Conservation (phyloP, 2,329 filamentous ascomycete genomes). For the Colletotrichum abscissum region DNA sequence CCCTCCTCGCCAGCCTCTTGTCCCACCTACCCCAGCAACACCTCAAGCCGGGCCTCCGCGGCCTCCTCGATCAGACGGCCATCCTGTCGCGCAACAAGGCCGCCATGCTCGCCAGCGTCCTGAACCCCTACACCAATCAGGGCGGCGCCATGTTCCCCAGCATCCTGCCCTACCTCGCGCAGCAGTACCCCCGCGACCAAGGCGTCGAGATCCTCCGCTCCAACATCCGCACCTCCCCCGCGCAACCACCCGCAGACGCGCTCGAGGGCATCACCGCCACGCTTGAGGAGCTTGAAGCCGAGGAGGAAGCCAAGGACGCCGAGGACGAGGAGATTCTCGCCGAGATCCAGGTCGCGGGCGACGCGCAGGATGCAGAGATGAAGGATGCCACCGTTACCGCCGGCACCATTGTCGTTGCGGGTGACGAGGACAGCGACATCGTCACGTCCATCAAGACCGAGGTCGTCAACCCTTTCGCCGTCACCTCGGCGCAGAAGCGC, state of each 20-base stretch:
- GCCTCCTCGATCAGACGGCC: slow-evolving; percentile 83
- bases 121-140: slow-evolving; percentile 78
- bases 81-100: slow-evolving; percentile 76
- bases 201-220: slow-evolving; percentile 78
- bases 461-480: slow-evolving; percentile 27
- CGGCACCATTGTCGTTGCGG: slow-evolving; percentile 20
- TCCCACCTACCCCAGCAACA: slow-evolving; percentile 72
- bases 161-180: slow-evolving; percentile 82
- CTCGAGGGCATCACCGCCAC: slow-evolving; percentile 28
- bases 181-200: slow-evolving; percentile 70
- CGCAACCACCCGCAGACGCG: slow-evolving; percentile 15
- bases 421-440: slow-evolving; percentile 2
- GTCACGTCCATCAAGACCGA: slow-evolving; percentile 43
- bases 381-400: background rate
- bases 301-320: slow-evolving; percentile 58
- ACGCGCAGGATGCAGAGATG: slow-evolving; percentile 49
- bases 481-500: slow-evolving; percentile 49
- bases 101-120: slow-evolving; percentile 83
- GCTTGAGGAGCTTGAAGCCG: slow-evolving; percentile 47
- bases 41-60: slow-evolving; percentile 77
- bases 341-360: slow-evolving; percentile 49
- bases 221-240: slow-evolving; percentile 60
- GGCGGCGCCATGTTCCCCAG: slow-evolving; percentile 75
- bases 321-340: slow-evolving; percentile 44
- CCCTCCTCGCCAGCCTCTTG: slow-evolving; percentile 73